Conservation (phyloP, 768 basidiomycete species). For the Chalciporus sphaerocephalus region DNA sequence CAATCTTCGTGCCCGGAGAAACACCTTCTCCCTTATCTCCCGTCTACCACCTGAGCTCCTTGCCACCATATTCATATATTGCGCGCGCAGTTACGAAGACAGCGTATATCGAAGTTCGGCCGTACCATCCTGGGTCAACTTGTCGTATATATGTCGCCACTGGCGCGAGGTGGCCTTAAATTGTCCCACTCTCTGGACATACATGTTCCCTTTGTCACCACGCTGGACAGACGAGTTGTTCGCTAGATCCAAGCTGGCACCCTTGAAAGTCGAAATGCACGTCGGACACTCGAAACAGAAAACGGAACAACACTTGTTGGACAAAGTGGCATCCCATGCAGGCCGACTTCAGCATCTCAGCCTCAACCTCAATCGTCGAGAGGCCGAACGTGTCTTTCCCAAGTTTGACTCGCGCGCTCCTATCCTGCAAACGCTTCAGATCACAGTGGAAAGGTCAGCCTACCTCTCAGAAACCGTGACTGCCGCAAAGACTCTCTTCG, state of each 20-base stretch:
- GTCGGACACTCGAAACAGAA: slow-evolving; percentile 27
- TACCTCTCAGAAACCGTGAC: slow-evolving; percentile 17
- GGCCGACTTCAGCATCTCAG: slow-evolving; percentile 34
- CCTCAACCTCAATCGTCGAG: slow-evolving; percentile 19
- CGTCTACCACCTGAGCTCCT: slow-evolving; percentile 23
- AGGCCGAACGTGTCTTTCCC: slow-evolving; percentile 25
- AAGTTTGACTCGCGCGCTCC: slow-evolving; percentile 27
- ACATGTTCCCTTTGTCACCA: slow-evolving; percentile 30
- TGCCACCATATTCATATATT: slow-evolving; percentile 19
- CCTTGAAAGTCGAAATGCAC: slow-evolving; percentile 20
- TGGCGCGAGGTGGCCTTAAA: slow-evolving; percentile 44
- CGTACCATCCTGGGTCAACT: slow-evolving; percentile 19
- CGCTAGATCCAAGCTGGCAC: slow-evolving; percentile 40
- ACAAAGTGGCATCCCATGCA: slow-evolving; percentile 30
- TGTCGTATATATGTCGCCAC: slow-evolving; percentile 28
- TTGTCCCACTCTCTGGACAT: slow-evolving; percentile 40
- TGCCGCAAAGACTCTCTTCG: slow-evolving; percentile 29
- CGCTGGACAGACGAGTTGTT: slow-evolving; percentile 42
- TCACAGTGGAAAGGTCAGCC: slow-evolving; percentile 17
- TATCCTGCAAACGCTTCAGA: slow-evolving; percentile 30
- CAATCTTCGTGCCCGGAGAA: slow-evolving; percentile 15
- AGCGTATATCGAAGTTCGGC: neutral
- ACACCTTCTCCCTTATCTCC: slow-evolving; percentile 15
- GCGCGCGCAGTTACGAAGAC: neutral
- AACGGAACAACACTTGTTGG: slow-evolving; percentile 29